Evolutionary conservation across 2,329 filamentous ascomycete species (phyloP).

Genomic region (Cladosporium sp.): DNA sequence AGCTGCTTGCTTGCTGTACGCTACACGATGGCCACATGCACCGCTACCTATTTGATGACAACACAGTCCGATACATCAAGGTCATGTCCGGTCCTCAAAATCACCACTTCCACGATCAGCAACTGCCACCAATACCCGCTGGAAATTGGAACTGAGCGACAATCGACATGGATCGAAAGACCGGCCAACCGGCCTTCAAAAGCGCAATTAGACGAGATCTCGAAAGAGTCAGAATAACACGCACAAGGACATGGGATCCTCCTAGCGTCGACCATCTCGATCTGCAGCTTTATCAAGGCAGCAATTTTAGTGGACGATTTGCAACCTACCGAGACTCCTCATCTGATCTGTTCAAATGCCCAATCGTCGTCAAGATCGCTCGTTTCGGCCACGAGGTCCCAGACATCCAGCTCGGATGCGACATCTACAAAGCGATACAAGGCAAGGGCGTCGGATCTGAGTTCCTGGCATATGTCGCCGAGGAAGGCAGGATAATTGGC

Average conservation of each 20-base stretch:
- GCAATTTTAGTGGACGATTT: neutral
- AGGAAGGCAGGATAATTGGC: neutral
- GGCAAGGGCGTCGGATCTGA: neutral
- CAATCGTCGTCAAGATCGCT: neutral
- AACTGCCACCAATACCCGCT: neutral
- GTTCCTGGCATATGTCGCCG: neutral
- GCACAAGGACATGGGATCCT: neutral
- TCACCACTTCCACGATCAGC: neutral
- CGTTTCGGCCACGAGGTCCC: neutral
- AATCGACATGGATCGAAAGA: neutral
- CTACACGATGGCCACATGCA: neutral
- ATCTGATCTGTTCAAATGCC: neutral
- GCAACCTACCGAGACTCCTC: neutral
- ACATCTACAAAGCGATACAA: neutral
- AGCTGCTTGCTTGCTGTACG: neutral
- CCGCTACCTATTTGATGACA: neutral
- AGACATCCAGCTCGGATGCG: neutral
- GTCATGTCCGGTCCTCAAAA: neutral
- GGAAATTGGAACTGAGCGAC: neutral
- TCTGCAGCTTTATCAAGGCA: neutral
- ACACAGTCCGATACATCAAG: neutral
- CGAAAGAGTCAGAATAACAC: neutral
- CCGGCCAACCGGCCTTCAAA: neutral
- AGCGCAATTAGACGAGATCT: neutral
- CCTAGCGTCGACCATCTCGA: neutral